Conservation (phyloP, 257 asterid genomes). For the Handroanthus guayacan region DNA sequence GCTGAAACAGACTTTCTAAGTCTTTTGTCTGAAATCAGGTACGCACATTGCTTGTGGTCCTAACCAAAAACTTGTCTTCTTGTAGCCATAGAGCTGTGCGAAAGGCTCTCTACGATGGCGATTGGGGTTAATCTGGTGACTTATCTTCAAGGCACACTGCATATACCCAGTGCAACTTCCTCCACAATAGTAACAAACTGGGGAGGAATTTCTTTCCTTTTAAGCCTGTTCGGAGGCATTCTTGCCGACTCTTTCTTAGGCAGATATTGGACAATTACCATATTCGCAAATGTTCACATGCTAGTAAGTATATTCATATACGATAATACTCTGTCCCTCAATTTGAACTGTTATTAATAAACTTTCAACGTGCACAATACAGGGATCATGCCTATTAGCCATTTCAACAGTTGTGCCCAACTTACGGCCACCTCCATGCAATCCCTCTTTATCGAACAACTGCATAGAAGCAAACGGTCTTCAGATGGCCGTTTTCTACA, state of each 20-base stretch:
- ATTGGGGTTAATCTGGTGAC: constrained; percentile 38
- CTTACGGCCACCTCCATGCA: constrained; percentile 38
- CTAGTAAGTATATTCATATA: background rate
- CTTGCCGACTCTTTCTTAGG: constrained; percentile 39
- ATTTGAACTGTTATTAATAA: background rate
- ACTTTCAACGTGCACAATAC: background rate
- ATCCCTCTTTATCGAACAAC: background rate
- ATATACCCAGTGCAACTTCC: constrained; percentile 34
- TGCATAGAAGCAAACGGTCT: constrained; percentile 32
- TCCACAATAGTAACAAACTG: constrained; percentile 33
- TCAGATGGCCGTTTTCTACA: constrained; percentile 37
- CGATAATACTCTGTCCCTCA: background rate
- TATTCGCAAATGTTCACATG: constrained; percentile 34
- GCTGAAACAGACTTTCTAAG: too few relatives aligned
- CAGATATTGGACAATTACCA: constrained; percentile 37
- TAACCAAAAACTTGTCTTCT: background rate
- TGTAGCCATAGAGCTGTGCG: constrained; percentile 38
- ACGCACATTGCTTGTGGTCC: background rate
- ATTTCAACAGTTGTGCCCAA: constrained; percentile 30
- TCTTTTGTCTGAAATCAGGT: background rate
- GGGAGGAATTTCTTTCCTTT: constrained; percentile 38
- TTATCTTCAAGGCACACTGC: constrained; percentile 34
- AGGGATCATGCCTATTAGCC: constrained; percentile 40
- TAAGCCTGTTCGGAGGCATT: constrained; percentile 39
- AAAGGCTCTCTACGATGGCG: constrained; percentile 35